These are phyloP conservation scores for Mycena kentingensis DNA, from an alignment of 768 basidiomycete species.

Conservation along the genomic window DNA sequence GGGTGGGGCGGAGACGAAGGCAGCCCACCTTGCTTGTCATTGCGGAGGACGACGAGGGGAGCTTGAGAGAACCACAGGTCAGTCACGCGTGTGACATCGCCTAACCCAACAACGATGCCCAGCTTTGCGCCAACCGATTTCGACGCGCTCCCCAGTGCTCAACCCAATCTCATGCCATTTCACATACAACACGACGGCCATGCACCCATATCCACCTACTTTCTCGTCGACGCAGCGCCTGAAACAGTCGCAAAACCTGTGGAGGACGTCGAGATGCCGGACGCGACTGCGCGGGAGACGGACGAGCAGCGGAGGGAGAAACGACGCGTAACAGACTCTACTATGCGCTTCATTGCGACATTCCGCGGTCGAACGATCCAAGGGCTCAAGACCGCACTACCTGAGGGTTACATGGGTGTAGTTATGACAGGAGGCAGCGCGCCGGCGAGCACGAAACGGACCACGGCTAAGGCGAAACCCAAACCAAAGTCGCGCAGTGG, in stretches of 20 bases:
- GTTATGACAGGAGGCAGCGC: constrained; percentile 46
- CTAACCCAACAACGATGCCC: constrained; percentile 11
- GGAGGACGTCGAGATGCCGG: constrained; percentile 10
- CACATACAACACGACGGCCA: constrained; percentile 70
- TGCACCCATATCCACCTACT: constrained; percentile 75
- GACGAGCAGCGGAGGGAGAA: constrained; percentile 1
- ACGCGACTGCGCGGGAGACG: neutral
- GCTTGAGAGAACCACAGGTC: too few relatives aligned
- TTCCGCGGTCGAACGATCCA: constrained; percentile 80
- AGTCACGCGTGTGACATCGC: too few relatives aligned
- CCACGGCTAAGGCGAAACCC: constrained; percentile 23
- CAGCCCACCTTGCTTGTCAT: too few relatives aligned
- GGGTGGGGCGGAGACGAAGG: too few relatives aligned
- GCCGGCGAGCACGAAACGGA: constrained; percentile 4
- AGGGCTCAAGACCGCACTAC: constrained; percentile 62
- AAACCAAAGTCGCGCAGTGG: constrained; percentile 15
- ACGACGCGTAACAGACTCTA: constrained; percentile 28
- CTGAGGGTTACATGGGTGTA: constrained; percentile 68
- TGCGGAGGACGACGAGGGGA: too few relatives aligned
- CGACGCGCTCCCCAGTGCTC: constrained; percentile 39
- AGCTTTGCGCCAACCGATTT: constrained; percentile 5
- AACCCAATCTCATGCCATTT: constrained; percentile 82
- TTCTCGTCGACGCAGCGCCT: constrained; percentile 54
- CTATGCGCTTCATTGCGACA: constrained; percentile 55
- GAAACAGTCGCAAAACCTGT: constrained; percentile 32